Percentiles rank a stretch among this genome's conserved stretches.
Conservation (phyloP, 352 stramenopile genomes). For the Stramenopiles sp. region DNA sequence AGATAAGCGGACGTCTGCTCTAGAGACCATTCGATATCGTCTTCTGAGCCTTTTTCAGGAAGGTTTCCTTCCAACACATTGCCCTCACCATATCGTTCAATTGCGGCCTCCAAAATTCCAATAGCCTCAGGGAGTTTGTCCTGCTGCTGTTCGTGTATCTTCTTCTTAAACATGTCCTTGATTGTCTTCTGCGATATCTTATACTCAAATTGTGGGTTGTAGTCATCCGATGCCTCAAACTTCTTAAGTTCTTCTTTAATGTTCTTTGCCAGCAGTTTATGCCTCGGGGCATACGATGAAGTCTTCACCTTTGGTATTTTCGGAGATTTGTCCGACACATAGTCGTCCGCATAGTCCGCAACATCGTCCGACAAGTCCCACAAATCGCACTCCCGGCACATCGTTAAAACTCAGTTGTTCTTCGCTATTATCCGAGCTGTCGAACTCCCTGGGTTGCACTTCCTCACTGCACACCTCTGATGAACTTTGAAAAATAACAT, state of each 20-base stretch:
- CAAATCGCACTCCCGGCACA: too few relatives aligned
- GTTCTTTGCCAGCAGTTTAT: conserved; percentile 3
- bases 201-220: conserved; percentile 8
- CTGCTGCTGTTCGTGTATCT: neutral
- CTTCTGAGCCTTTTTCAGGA: neutral
- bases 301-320: conserved; percentile 8
- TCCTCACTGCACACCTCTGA: too few relatives aligned
- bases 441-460: too few relatives aligned
- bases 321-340: neutral
- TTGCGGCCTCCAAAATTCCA: neutral
- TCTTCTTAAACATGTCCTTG: neutral
- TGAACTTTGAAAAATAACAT: too few relatives aligned
- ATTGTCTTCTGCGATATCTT: neutral
- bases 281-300: conserved; percentile 1
- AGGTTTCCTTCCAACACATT: conserved; percentile 9
- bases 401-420: too few relatives aligned
- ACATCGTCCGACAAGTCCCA: too few relatives aligned
- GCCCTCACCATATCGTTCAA: neutral
- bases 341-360: too few relatives aligned
- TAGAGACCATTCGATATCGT: neutral
- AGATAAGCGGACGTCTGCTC: neutral
- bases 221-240: neutral
- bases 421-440: too few relatives aligned
- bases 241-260: neutral
- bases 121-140: neutral